Percentiles rank a stretch among this genome's conserved stretches.
These are phyloP conservation scores for Pseudoperonospora humuli DNA, from an alignment of 352 stramenopile species.

Conservation along the genomic window DNA sequence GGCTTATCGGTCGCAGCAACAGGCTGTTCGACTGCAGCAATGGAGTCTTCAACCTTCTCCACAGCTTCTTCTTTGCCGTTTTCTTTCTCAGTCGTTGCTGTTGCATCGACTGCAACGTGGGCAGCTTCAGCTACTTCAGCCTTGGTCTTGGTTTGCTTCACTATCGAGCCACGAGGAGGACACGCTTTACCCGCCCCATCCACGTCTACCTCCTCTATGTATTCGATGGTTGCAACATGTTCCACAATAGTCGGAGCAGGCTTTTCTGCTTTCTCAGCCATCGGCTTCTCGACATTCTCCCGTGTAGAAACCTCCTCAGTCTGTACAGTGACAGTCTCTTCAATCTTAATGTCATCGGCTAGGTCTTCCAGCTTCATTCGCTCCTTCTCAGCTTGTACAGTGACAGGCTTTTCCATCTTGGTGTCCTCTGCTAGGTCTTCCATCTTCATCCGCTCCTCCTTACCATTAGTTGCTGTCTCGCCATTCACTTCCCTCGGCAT, in stretches of 20 bases:
- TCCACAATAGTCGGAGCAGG: not conserved
- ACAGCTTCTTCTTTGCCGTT: not conserved
- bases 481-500: not conserved
- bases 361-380: too few relatives aligned
- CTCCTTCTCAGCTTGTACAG: too few relatives aligned
- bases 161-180: too few relatives aligned
- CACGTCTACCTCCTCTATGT: too few relatives aligned
- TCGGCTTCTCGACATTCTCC: not conserved
- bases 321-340: not conserved
- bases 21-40: not conserved
- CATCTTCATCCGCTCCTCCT: not conserved
- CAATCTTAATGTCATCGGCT: not conserved
- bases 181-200: too few relatives aligned
- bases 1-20: not conserved
- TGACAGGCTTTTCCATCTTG: too few relatives aligned
- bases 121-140: not conserved
- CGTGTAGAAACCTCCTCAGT: too few relatives aligned
- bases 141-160: not conserved
- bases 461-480: not conserved
- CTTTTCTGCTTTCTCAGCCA: too few relatives aligned
- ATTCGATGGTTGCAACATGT: not conserved
- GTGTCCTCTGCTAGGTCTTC: not conserved
- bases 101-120: not conserved
- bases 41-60: not conserved
- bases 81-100: not conserved